Evolutionary conservation across 148 eudicot genomes (phyloP).

Genomic region (Rhododendron henanense): DNA sequence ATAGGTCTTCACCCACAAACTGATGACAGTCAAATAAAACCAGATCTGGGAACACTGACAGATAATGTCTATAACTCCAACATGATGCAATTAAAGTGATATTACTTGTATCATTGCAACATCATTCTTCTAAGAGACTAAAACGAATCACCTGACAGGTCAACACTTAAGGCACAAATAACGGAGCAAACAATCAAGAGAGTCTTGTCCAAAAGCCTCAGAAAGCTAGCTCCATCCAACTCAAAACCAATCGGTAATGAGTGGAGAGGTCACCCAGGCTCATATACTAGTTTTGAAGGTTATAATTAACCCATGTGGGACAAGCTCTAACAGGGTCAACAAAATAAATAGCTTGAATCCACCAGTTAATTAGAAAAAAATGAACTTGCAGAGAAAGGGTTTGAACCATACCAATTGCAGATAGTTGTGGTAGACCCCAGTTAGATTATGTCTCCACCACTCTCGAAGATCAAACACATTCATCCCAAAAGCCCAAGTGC

Average conservation of each 20-base stretch:
- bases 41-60: background rate
- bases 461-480: slow-evolving; percentile 76
- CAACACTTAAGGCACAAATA: background rate
- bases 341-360: background rate
- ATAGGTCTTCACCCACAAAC: background rate
- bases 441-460: slow-evolving; percentile 75
- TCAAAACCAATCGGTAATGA: background rate
- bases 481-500: slow-evolving; percentile 99
- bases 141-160: background rate
- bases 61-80: background rate
- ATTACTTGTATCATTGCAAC: background rate
- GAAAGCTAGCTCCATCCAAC: background rate
- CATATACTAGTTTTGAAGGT: background rate
- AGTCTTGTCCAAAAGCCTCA: background rate
- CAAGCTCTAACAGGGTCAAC: background rate
- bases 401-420: slow-evolving; percentile 47
- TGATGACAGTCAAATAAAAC: background rate
- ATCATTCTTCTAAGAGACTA: background rate
- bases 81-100: background rate
- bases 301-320: background rate
- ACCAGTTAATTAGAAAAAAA: background rate
- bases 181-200: background rate
- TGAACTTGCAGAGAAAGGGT: background rate
- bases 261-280: background rate
- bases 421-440: slow-evolving; percentile 58